A percentile compares a stretch with the other conserved stretches of the same genome.
Evolutionary conservation across 2,329 filamentous ascomycete genomes (phyloP).

Genomic region (Cytospora paraplurivora): DNA sequence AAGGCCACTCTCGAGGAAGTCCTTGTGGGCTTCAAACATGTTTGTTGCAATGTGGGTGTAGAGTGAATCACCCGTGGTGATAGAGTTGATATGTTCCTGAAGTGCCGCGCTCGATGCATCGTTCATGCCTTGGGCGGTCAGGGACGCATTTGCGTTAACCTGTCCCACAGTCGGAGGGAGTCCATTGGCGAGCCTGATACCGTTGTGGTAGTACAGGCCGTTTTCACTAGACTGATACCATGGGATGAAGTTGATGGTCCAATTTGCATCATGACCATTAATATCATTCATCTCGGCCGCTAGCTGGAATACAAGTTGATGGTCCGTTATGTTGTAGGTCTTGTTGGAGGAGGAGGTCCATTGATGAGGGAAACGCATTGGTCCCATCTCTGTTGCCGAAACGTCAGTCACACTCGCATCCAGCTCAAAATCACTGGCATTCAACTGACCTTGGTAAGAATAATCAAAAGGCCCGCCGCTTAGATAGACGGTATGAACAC

Average conservation of each 20-base stretch:
- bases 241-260: slow-evolving; percentile 61
- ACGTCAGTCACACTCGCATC: not conserved
- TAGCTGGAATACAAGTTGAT: slow-evolving; percentile 66
- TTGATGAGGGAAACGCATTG: slow-evolving; percentile 64
- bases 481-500: slow-evolving; percentile 65
- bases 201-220: slow-evolving; percentile 51
- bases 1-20: slow-evolving; percentile 42
- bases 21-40: slow-evolving; percentile 48
- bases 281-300: slow-evolving; percentile 60
- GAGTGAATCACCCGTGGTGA: slow-evolving; percentile 41
- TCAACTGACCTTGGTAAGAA: slow-evolving; percentile 57
- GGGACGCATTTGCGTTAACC: slow-evolving; percentile 46
- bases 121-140: slow-evolving; percentile 40
- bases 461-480: slow-evolving; percentile 61
- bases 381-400: slow-evolving; percentile 48
- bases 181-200: slow-evolving; percentile 52
- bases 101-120: slow-evolving; percentile 40
- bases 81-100: slow-evolving; percentile 40
- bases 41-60: slow-evolving; percentile 43
- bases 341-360: slow-evolving; percentile 55
- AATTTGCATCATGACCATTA: slow-evolving; percentile 53
- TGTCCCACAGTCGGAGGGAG: slow-evolving; percentile 55
- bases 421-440: not conserved
- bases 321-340: slow-evolving; percentile 61
- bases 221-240: slow-evolving; percentile 62